phyloP scores from a whole-genome alignment of 192 early-diverging fungal species.

The Coemansia javaensis region DNA sequence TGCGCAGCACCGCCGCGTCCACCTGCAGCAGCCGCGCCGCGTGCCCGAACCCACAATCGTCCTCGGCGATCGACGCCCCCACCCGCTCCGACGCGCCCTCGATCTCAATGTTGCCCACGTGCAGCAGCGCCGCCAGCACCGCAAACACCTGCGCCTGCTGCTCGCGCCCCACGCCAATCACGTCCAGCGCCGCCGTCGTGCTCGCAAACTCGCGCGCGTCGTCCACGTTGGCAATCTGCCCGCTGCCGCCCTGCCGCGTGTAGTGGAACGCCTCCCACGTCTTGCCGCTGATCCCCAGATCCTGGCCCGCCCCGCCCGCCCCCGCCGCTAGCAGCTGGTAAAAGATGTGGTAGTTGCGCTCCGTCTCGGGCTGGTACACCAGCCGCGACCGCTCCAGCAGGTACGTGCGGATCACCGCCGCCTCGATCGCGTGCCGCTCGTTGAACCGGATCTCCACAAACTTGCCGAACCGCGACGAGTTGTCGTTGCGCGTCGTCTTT shows the following conservation, averaged over 20 bases:
- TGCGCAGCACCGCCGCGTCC: conserved; percentile 73
- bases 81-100: conserved; percentile 56
- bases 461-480: conserved; percentile 97
- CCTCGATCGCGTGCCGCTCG: conserved; percentile 76
- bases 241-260: conserved; percentile 78
- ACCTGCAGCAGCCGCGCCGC: conserved; percentile 77
- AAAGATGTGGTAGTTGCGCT: conserved; percentile 99
- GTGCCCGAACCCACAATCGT: conserved; percentile 65
- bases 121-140: conserved; percentile 86
- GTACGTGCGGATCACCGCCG: conserved; percentile 93
- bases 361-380: conserved; percentile 86
- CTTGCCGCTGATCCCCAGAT: conserved; percentile 11
- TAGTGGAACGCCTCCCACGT: conserved; percentile 79
- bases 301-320: conserved; percentile 55
- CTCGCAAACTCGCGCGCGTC: conserved; percentile 88
- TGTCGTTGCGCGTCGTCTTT: conserved; percentile 99
- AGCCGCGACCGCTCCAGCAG: conserved; percentile 93
- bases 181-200: conserved; percentile 79
- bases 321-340: conserved; percentile 96
- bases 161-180: conserved; percentile 77
- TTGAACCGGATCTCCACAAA: conserved; percentile 97
- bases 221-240: conserved; percentile 80
- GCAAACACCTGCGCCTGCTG: conserved; percentile 88
- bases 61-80: conserved; percentile 69
- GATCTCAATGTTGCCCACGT: conserved; percentile 94